Base-by-base conservation (phyloP, 2,329 filamentous ascomycete genomes). In the Cercospora citrullina region DNA sequence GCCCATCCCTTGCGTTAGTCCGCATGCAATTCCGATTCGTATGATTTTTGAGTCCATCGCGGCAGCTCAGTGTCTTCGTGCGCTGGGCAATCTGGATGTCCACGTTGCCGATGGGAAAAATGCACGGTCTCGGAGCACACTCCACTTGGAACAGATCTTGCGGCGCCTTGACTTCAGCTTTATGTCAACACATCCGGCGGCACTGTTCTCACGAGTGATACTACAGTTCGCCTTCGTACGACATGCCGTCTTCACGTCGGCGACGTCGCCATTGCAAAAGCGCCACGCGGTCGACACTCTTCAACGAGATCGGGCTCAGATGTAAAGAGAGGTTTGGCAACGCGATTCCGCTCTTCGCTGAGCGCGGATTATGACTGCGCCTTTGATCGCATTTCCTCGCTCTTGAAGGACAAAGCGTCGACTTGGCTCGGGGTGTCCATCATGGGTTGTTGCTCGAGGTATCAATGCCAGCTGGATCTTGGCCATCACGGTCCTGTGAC, bases 91-190 rank as follows among this genome's bases (percentile, higher is more conserved):
- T 26, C 10, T 5, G 10, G 10, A 33, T 14, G 23, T 61, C 21
- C 16, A 7, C 5, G 5, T 66, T 58, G 36, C 39, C 57, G 14
- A 61, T 45, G n/a, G 36, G 61, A 30, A 55, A 55, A 2, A 61
- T 61, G 57, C 18, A 55, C 6, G 61, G 39, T 36, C 55, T 53
- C 23, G 57, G 53, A 10, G 36, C 26, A 61, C 28, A 66, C 16
- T 18, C 14, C 10, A 61, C 28, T n/a, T 39, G 36, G 45, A 62
- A 18, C 14, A 9, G 57, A 42, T 53, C 26, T 18, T 51, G 55
- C 33, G 21, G 31, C 33, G 2, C n/a, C 31, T 45, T 28, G 14
- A 45, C 7, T 31, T 23, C 16, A 26, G 39, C 57, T 6, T 18
- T 33, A 8, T 1, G 18, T 23, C 57, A 23, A 18, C 1, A 18